Base-by-base conservation (phyloP, 192 early-diverging fungal species). In the Diversispora epigaea region DNA sequence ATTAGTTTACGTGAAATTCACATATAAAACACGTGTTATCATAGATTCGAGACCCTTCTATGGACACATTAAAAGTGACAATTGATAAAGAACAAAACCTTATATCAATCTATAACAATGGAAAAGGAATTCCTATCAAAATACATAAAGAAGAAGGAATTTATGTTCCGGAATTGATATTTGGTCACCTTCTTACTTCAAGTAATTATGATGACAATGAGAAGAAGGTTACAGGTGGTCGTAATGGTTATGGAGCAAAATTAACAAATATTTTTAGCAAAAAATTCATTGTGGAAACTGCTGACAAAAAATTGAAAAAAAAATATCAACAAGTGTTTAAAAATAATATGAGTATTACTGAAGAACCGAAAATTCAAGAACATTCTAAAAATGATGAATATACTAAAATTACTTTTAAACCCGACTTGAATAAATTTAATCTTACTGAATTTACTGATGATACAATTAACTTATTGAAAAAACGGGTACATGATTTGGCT, bases 151-250 rank as follows among this genome's bases (percentile, higher is more conserved):
- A 94, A 65, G 94, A 98, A 80, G 79, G 88, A 15, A 86, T 95
- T 41, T 98, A 96, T 62, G 95, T 99, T 4, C 97, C 97, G 0
- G 96, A 99, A 71, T 87, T 99, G 50, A 97, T 99, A 69, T 98
- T 99, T 82, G 96, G 96, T 0, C 95, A 98, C 73, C 83, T 99
- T 40, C 84, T 99, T 40, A 99, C 97, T 2, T 96, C 95, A 6
- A 95, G 94, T 61, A 98, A 99, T 85, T 99, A 98, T 80, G 90
- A 99, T 80, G 97, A 99, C 81, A 82, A 88, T 12, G 90, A 98
- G 79, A 91, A 98, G 76, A 98, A 98, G 81, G 88, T 94, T 44
- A 95, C 94, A 19, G 96, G 97, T 80, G 97, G 97, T 10, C 83
- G 97, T 55, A 99, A 99, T 82, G 97, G 97, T 25, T 93, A 91